Evolutionary conservation across 768 basidiomycete species (phyloP), one percentile per base, ranked within the genome.

Genomic region (Galerina sulciceps): DNA sequence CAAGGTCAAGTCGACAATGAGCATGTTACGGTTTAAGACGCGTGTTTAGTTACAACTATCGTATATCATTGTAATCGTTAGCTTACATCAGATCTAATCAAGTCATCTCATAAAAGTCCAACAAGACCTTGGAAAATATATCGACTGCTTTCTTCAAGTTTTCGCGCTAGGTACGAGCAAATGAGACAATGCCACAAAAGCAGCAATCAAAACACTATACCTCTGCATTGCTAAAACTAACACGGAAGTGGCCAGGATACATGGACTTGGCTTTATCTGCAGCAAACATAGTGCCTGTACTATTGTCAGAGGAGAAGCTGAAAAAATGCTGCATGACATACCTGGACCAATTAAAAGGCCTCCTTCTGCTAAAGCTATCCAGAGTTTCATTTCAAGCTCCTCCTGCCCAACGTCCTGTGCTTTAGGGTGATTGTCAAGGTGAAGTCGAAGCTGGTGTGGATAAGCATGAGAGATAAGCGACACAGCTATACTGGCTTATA

Each of bases 261-360:
- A 66, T 45, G 20, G 53, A 40, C 13, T 72, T 61, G 6, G 62
- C 57, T 1, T 52, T 52, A 22, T 72, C 66, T 3, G 82, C 71
- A 18, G 76, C 69, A 66, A 85, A 87, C 65, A 79, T 71, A n/a
- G 42, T 60, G 10, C 78, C 77, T 79, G 26, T 10, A 9, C 31
- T 36, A 17, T 37, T 37, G 46, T 37, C 37, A 52, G 37, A 22
- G 42, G 10, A n/a, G 31, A 46, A 18, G 5, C 26, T 13, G 34
- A n/a, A 26, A n/a, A 23, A 13, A 10, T 10, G 14, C 22, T 45
- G 40, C 11, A 48, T 13, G n/a, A 68, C 72, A 54, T 75, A 63
- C 90, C 90, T 43, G 91, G 89, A 0, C 78, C 82, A 53, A 90
- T 73, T 40, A 93, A 75, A 31, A 93, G 78, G 14, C 85, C 83